Percentiles rank a stretch among this genome's conserved stretches.
Evolutionary conservation across 1,284 basidiomycete genomes (phyloP).

Genomic region (Termitomyces sp.): DNA sequence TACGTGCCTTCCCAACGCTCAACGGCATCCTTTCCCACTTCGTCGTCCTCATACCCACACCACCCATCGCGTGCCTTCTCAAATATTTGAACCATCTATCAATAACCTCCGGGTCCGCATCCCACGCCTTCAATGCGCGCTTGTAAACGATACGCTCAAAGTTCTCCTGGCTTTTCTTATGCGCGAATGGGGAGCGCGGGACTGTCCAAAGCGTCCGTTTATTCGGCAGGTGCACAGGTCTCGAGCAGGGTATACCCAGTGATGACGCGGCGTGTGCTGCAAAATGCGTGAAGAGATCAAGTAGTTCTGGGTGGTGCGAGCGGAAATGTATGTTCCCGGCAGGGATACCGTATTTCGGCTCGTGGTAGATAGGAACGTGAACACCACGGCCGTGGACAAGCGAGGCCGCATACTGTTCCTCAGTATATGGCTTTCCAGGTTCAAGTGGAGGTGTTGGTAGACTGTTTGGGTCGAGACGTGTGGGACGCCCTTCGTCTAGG

Average conservation of each 20-base stretch:
- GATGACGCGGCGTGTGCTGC: constrained; percentile 79
- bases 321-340: constrained; percentile 84
- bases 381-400: constrained; percentile 57
- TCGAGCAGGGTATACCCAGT: constrained; percentile 79
- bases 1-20: constrained; percentile 51
- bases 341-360: constrained; percentile 68
- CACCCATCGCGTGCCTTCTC: constrained; percentile 71
- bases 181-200: constrained; percentile 79
- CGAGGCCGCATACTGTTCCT: constrained; percentile 43
- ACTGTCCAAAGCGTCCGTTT: constrained; percentile 86
- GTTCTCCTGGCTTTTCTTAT: constrained; percentile 97
- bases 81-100: constrained; percentile 83
- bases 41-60: constrained; percentile 83
- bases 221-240: constrained; percentile 68
- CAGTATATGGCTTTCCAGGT: constrained; percentile 22
- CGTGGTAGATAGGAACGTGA: constrained; percentile 49
- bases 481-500: background rate
- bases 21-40: constrained; percentile 72
- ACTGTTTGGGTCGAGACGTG: constrained; percentile 11
- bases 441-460: constrained; percentile 14
- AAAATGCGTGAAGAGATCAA: constrained; percentile 85
- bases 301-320: constrained; percentile 62
- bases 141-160: constrained; percentile 86
- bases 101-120: constrained; percentile 78
- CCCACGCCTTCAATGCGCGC: constrained; percentile 86